Percentiles rank a stretch among this genome's conserved stretches.
Conservation (phyloP, 805 yeast genomes). For the Barnettozyma sucrosica region DNA sequence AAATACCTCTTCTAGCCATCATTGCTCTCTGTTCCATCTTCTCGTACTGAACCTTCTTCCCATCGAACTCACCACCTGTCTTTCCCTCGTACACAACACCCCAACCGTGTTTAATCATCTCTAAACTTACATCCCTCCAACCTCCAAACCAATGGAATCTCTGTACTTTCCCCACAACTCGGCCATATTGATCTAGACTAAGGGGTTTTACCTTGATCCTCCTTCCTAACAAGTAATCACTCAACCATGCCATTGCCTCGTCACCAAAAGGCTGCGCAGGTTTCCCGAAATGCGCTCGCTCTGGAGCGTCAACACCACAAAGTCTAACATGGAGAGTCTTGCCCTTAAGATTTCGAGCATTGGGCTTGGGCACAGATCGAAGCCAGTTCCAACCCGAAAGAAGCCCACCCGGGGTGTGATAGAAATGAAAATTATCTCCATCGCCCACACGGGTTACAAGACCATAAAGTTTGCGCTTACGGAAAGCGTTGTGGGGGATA, state of each 20-base stretch:
- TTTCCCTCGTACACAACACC: slow-evolving; percentile 87
- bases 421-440: slow-evolving; percentile 91
- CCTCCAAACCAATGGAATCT: slow-evolving; percentile 53
- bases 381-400: slow-evolving; percentile 93
- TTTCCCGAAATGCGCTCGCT: slow-evolving; percentile 88
- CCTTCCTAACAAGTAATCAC: slow-evolving; percentile 57
- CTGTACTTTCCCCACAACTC: slow-evolving; percentile 72
- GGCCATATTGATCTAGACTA: slow-evolving; percentile 78
- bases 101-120: slow-evolving; percentile 79
- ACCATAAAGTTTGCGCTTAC: slow-evolving; percentile 50
- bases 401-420: slow-evolving; percentile 89
- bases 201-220: slow-evolving; percentile 72
- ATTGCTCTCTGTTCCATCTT: slow-evolving; percentile 58
- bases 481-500: slow-evolving; percentile 44
- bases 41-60: slow-evolving; percentile 55
- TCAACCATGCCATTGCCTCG: slow-evolving; percentile 79
- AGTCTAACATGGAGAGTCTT: slow-evolving; percentile 76
- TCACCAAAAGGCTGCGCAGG: slow-evolving; percentile 85
- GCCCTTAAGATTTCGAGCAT: slow-evolving; percentile 38
- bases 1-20: slow-evolving; percentile 54
- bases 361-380: slow-evolving; percentile 54
- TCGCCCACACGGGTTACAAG: slow-evolving; percentile 88
- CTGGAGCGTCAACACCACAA: slow-evolving; percentile 97
- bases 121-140: slow-evolving; percentile 72
- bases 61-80: slow-evolving; percentile 80